Conservation (phyloP, 139 green algal species). For the Micractinium conductrix region DNA sequence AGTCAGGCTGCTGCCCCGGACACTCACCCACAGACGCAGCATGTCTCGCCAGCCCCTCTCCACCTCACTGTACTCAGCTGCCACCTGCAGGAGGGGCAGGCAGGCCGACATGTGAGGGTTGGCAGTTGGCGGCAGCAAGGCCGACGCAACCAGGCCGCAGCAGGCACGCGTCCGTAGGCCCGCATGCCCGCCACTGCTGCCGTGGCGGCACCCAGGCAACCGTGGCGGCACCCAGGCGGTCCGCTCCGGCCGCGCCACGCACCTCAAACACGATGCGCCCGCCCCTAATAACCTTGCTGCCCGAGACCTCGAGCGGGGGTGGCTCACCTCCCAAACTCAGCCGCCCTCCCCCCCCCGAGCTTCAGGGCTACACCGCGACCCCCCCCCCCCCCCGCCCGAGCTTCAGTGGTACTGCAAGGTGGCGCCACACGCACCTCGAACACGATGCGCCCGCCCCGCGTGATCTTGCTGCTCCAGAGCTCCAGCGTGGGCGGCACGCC, state of each 20-base stretch:
- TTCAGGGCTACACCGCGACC: no score
- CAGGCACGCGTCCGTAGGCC: no score
- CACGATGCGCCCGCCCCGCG: slow-evolving; percentile 53
- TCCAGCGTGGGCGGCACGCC: slow-evolving; percentile 42
- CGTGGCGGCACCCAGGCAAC: no score
- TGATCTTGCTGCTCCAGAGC: slow-evolving; percentile 60
- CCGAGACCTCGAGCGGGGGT: not conserved
- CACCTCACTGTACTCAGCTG: slow-evolving; percentile 49
- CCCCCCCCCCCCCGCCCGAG: no score
- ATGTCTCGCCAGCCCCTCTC: slow-evolving; percentile 54
- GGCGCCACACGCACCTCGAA: not conserved
- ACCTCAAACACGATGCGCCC: slow-evolving; percentile 53
- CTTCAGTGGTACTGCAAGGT: no score
- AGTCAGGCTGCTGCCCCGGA: not conserved
- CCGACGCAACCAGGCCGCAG: no score
- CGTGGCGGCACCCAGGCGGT: no score
- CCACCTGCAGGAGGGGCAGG: slow-evolving; percentile 29
- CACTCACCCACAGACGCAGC: slow-evolving; percentile 58
- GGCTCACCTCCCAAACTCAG: not conserved
- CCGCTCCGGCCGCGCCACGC: no score
- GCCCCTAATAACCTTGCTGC: not conserved
- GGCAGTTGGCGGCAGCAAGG: no score
- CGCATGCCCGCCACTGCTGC: no score
- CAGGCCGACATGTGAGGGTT: no score
- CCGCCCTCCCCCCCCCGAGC: no score